Evolutionary conservation across 2,329 filamentous ascomycete genomes (phyloP), one percentile per base, ranked within the genome.

Genomic region (Fusarium ramigenum): DNA sequence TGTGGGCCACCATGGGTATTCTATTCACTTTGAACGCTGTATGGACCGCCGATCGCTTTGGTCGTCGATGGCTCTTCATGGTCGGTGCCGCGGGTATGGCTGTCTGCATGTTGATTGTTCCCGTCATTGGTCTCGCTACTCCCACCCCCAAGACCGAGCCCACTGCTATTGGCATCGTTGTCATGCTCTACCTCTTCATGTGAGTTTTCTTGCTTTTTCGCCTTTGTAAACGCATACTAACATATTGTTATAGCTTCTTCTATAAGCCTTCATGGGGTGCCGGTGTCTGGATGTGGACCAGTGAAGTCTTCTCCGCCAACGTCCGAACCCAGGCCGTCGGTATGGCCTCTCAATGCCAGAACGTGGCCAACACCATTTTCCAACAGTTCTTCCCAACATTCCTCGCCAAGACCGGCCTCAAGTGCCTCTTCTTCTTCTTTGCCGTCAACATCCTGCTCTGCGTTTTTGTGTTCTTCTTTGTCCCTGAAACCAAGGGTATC

Each of bases 1-100:
- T 93, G 60, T 93, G 93, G 79, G 91, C 91, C 44, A 93, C 91
- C 10, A 92, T 91, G 73, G 90, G 90, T 63, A 93, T 93, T 70
- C 68, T 93, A 28, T 93, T 93, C 82, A 93, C 92, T 0, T 84
- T 93, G 49, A 93, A 93, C 74, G 91, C 92, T 19, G 88, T 91
- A 42, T 93, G 92, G 91, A 92, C 91, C 9, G 90, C 92, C 39
- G 92, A 93, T 79, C 87, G 91, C 56, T 93, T 91, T 73, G 92
- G 92, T 42, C 87, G 92, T 59, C 91, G 91, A 75, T 91, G 91
- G 84, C 84, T 93, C 65, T 87, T 94, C 76, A 90, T 93, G 63
- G 85, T 90, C 40, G 92, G 92, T 76, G 91, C 88, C 44, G 81
- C 91, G 49, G 92, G 92, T 42, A 93, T 93, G 91, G 89, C 87